Conservation (phyloP, 148 eudicot genomes). For the Mesembryanthemum crystallinum region DNA sequence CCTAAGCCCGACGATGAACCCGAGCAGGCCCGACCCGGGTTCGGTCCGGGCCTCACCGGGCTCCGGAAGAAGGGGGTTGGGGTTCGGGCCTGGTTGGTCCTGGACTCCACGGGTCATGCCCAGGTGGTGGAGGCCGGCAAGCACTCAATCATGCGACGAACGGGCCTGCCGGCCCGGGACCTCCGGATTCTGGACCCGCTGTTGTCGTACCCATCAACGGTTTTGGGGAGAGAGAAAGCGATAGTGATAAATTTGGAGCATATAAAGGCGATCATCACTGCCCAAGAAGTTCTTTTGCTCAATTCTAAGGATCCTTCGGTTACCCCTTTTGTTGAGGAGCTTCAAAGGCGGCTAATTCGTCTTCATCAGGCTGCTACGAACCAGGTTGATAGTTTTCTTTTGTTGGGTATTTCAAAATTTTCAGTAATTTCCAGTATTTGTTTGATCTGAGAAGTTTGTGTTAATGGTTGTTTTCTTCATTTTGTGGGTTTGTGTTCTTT, state of each 20-base stretch:
- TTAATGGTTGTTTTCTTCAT: background rate
- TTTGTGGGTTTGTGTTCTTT: background rate
- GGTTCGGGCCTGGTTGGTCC: slow-evolving; percentile 68
- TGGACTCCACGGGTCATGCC: slow-evolving; percentile 72
- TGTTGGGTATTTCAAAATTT: background rate
- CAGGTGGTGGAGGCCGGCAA: slow-evolving; percentile 84
- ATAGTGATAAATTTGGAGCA: slow-evolving; percentile 94
- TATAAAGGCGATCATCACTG: slow-evolving; percentile 89
- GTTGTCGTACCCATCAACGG: slow-evolving; percentile 86
- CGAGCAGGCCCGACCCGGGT: slow-evolving; percentile 34
- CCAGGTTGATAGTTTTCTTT: slow-evolving; percentile 52
- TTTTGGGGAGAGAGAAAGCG: slow-evolving; percentile 85
- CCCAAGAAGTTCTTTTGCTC: slow-evolving; percentile 79
- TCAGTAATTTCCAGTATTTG: background rate
- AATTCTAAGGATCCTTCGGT: slow-evolving; percentile 90
- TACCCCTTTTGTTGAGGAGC: slow-evolving; percentile 78
- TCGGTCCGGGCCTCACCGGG: slow-evolving; percentile 23
- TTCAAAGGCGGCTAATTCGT: slow-evolving; percentile 57
- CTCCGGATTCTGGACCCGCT: slow-evolving; percentile 87
- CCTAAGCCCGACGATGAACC: slow-evolving; percentile 38
- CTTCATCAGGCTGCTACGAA: slow-evolving; percentile 63
- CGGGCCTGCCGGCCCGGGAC: slow-evolving; percentile 94
- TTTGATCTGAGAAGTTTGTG: background rate
- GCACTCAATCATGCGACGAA: slow-evolving; percentile 84
- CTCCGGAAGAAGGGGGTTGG: slow-evolving; percentile 67